Evolutionary conservation across 768 basidiomycete genomes (phyloP), one percentile per base, ranked within the genome.

Genomic region (Auriscalpium orientale): DNA sequence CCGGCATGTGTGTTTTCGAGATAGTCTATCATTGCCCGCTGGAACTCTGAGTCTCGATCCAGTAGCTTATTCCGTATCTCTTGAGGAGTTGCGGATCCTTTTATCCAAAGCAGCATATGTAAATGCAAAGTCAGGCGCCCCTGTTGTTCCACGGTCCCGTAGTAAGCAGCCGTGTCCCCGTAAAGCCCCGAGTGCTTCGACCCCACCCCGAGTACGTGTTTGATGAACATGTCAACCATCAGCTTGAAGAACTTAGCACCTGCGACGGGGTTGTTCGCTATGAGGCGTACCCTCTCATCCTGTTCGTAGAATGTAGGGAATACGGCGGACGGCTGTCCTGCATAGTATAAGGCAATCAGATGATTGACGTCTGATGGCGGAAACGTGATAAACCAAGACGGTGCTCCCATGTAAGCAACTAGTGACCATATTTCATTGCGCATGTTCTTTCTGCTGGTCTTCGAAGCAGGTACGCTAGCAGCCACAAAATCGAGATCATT

Each of bases 341-440:
- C 58, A 50, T 49, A 62, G 20, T 60, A 55, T 8, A 65, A n/a
- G n/a, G 47, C 55, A 2, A 65, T 40, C 1, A 58, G 64, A 54
- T 60, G 56, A 45, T 57, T 64, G 18, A 49, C 12, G 34, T 65
- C 61, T 1, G 54, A 44, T n/a, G 62, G 63, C 3, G 65, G 46
- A 50, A 66, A 60, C 11, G 62, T 66, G 11, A 66, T 58, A 45
- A 64, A 66, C 57, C 59, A 65, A 0, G 57, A 38, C 0, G 65
- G 65, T 7, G 60, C 58, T 21, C 61, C 58, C 6, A 38, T 0
- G 35, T 51, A 38, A 28, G 48, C 20, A 11, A 65, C 59, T 22
- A 65, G 35, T 4, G 63, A 56, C 52, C 53, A 51, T 1, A 67
- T 58, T 40, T 66, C 59, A 49, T 59, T 65, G 10, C 59, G 28